phyloP scores from a whole-genome alignment of 345 rosid species.

The Physaria fendleri region DNA sequence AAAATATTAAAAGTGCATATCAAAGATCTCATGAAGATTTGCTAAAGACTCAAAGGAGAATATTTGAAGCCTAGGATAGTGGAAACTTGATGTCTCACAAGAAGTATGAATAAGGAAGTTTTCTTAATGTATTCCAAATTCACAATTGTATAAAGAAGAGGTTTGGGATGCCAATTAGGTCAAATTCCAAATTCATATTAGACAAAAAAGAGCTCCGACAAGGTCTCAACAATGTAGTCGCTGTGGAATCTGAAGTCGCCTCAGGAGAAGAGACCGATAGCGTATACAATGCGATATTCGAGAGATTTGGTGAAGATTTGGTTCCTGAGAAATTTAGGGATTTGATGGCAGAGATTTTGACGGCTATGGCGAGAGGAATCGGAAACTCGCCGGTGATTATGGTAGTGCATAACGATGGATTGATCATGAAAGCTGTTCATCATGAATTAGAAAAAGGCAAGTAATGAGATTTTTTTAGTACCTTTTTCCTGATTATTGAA shows the following conservation, averaged over 20 bases:
- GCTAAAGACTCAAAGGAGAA: too few relatives aligned
- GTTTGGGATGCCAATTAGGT: too few relatives aligned
- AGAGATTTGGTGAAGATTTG: constrained; percentile 42
- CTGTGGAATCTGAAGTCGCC: constrained; percentile 28
- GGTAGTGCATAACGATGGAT: constrained; percentile 39
- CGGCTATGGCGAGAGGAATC: constrained; percentile 46
- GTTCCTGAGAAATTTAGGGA: constrained; percentile 19
- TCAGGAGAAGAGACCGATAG: constrained; percentile 14
- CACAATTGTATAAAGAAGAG: too few relatives aligned
- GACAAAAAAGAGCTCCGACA: constrained; percentile 37
- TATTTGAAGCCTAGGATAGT: too few relatives aligned
- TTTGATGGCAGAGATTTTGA: constrained; percentile 41
- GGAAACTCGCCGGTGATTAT: constrained; percentile 39
- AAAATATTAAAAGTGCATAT: too few relatives aligned
- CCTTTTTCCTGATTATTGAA: background rate
- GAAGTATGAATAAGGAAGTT: too few relatives aligned
- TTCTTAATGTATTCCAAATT: too few relatives aligned
- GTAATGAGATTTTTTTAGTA: background rate
- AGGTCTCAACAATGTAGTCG: constrained; percentile 30
- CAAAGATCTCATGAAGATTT: too few relatives aligned
- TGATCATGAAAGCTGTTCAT: constrained; percentile 49
- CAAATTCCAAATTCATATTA: too few relatives aligned
- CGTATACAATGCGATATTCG: constrained; percentile 29
- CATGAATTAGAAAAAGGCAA: constrained; percentile 28
- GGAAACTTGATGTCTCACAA: too few relatives aligned